Evolutionary conservation across 441 rosid species (phyloP).

Genomic region (Syzygium syzygioides): DNA sequence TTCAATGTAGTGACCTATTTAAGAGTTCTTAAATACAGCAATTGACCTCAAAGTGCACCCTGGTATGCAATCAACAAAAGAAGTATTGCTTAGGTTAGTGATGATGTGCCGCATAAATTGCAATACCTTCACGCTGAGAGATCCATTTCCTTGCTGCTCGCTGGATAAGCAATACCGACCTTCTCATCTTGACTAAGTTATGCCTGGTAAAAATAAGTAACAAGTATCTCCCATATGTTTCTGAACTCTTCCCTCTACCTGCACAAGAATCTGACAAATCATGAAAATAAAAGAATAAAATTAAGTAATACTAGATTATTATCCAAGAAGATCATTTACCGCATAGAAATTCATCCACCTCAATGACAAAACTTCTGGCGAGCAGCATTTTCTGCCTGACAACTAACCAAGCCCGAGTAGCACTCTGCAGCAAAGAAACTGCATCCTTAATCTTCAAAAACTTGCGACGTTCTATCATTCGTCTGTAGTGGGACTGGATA

Average conservation of each 20-base stretch:
- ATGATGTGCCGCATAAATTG: slow-evolving; percentile 4
- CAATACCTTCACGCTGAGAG: neutral
- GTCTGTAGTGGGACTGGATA: slow-evolving; percentile 62
- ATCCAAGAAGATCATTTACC: slow-evolving; percentile 24
- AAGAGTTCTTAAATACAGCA: slow-evolving; percentile 4
- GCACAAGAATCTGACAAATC: slow-evolving; percentile 12
- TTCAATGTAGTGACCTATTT: neutral
- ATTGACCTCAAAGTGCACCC: slow-evolving; percentile 21
- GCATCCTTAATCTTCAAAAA: slow-evolving; percentile 47
- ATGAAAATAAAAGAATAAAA: neutral
- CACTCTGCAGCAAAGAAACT: slow-evolving; percentile 45
- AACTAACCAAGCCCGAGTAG: slow-evolving; percentile 49
- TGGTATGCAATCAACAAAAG: slow-evolving; percentile 16
- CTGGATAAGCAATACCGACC: slow-evolving; percentile 48
- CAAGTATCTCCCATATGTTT: slow-evolving; percentile 26
- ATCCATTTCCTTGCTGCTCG: slow-evolving; percentile 52
- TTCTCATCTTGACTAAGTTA: slow-evolving; percentile 38
- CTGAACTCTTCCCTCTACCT: slow-evolving; percentile 26
- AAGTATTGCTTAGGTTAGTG: slow-evolving; percentile 17
- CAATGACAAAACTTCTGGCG: slow-evolving; percentile 7
- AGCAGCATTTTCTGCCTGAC: slow-evolving; percentile 31
- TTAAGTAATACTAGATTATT: neutral
- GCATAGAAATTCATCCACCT: slow-evolving; percentile 18
- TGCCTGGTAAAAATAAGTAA: slow-evolving; percentile 46
- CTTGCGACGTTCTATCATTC: slow-evolving; percentile 29